phyloP scores from a whole-genome alignment of 176 grass and related monocot genomes.

The Saccharum officinarum region DNA sequence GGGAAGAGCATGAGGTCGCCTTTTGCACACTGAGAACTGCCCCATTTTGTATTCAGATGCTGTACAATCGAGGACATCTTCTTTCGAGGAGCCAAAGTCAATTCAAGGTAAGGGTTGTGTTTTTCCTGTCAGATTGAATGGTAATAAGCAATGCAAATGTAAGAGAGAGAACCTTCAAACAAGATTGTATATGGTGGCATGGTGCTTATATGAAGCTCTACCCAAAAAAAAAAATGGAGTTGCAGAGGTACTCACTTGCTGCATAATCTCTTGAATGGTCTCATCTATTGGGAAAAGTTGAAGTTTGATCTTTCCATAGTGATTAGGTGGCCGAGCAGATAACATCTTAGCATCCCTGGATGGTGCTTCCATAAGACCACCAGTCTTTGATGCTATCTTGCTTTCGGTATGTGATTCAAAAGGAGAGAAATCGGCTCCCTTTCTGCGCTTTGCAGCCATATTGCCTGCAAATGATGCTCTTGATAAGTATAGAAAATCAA shows the following conservation, averaged over 20 bases:
- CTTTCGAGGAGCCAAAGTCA: conserved; percentile 80
- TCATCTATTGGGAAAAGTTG: conserved; percentile 90
- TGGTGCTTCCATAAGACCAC: conserved; percentile 21
- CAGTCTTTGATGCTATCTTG: conserved; percentile 14
- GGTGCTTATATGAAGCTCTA: conserved; percentile 9
- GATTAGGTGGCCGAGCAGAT: conserved; percentile 32
- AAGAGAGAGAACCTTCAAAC: conserved; percentile 8
- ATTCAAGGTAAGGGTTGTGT: conserved; percentile 85
- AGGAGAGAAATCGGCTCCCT: not conserved
- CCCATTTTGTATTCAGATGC: conserved; percentile 91
- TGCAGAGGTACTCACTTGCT: conserved; percentile 58
- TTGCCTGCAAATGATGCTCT: conserved; percentile 53
- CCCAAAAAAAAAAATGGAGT: not conserved
- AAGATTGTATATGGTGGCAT: not conserved
- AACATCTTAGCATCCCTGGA: conserved; percentile 31
- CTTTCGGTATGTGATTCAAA: conserved; percentile 26
- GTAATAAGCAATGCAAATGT: not conserved
- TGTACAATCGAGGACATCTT: conserved; percentile 97
- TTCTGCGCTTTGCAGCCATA: conserved; percentile 30
- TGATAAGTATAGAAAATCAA: conserved; percentile 17
- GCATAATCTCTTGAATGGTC: conserved; percentile 51
- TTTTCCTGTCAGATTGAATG: conserved; percentile 58
- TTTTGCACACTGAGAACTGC: conserved; percentile 47
- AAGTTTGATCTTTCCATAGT: conserved; percentile 74
- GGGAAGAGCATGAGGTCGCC: conserved; percentile 79